Evolutionary conservation across 2,329 filamentous ascomycete genomes (phyloP).

Genomic region (Calonectria pauciramosa): DNA sequence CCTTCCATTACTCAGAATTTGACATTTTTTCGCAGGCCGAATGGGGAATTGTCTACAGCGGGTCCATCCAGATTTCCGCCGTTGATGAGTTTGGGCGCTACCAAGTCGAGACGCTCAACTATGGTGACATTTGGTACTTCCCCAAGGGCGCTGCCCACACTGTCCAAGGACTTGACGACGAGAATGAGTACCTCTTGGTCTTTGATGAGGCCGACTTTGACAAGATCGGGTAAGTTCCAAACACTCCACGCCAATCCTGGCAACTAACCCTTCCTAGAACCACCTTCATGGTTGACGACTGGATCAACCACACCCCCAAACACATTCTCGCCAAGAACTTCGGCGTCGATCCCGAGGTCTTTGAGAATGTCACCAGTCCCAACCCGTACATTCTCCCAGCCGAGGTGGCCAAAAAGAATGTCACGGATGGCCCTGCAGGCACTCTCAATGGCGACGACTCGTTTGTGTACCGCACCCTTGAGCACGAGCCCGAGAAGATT

Average conservation of each 20-base stretch:
- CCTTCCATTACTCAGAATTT: not conserved
- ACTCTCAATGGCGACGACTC: slow-evolving; percentile 69
- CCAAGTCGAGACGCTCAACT: slow-evolving; percentile 67
- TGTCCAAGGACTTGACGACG: slow-evolving; percentile 73
- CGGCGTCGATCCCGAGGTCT: slow-evolving; percentile 71
- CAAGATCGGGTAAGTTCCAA: slow-evolving; percentile 62
- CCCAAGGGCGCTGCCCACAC: slow-evolving; percentile 76
- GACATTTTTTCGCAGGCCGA: slow-evolving; percentile 62
- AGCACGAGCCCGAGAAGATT: slow-evolving; percentile 68
- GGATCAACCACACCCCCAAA: slow-evolving; percentile 76
- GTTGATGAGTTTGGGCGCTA: slow-evolving; percentile 73
- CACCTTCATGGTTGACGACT: slow-evolving; percentile 80
- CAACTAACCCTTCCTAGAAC: slow-evolving; percentile 58
- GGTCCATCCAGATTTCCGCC: slow-evolving; percentile 69
- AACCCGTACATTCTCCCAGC: slow-evolving; percentile 75
- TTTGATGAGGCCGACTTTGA: slow-evolving; percentile 79
- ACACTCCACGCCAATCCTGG: rapidly evolving
- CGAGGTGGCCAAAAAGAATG: slow-evolving; percentile 62
- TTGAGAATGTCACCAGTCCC: slow-evolving; percentile 68
- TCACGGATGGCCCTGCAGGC: slow-evolving; percentile 55
- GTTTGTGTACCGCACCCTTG: slow-evolving; percentile 71
- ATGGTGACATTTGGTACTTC: slow-evolving; percentile 78
- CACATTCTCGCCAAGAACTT: slow-evolving; percentile 77
- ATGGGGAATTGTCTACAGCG: slow-evolving; percentile 74
- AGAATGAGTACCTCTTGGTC: slow-evolving; percentile 76